Evolutionary conservation across 148 eudicot species (phyloP).

Genomic region (Fallopia convolvulus): DNA sequence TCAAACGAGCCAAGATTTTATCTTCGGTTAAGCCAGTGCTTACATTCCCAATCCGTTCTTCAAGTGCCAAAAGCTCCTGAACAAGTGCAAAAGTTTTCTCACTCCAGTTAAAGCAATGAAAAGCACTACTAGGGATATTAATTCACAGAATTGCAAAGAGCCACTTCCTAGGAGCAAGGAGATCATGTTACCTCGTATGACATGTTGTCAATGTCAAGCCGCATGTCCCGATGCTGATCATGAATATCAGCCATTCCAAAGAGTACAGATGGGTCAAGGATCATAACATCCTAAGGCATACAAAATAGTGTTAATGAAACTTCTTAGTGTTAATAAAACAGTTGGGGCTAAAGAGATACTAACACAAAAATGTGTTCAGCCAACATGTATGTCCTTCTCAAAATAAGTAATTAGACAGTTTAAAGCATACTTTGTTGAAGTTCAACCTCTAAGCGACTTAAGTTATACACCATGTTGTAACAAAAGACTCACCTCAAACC

Average conservation of each 20-base stretch:
- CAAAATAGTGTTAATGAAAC: background rate
- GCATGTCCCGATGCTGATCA: slow-evolving; percentile 92
- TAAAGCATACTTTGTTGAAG: background rate
- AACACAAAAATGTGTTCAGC: background rate
- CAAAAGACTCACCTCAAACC: slow-evolving; percentile 56
- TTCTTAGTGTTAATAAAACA: background rate
- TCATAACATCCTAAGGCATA: slow-evolving; percentile 59
- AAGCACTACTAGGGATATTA: background rate
- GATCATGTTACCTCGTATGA: slow-evolving; percentile 19
- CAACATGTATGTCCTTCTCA: background rate
- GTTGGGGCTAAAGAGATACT: background rate
- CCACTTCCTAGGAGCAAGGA: background rate
- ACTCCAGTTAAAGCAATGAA: background rate
- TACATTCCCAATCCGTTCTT: slow-evolving; percentile 59
- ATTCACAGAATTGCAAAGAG: too few species aligned
- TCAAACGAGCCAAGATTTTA: slow-evolving; percentile 30
- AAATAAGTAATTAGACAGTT: background rate
- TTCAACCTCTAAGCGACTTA: background rate
- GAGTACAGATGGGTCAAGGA: slow-evolving; percentile 71
- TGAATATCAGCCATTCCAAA: slow-evolving; percentile 70
- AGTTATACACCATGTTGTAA: background rate
- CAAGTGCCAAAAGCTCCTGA: slow-evolving; percentile 63
- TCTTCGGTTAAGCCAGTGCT: slow-evolving; percentile 51
- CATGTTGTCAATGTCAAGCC: slow-evolving; percentile 24
- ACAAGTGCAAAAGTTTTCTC: background rate